Conservation (phyloP, 148 eudicot genomes). For the Selenicereus undatus region DNA sequence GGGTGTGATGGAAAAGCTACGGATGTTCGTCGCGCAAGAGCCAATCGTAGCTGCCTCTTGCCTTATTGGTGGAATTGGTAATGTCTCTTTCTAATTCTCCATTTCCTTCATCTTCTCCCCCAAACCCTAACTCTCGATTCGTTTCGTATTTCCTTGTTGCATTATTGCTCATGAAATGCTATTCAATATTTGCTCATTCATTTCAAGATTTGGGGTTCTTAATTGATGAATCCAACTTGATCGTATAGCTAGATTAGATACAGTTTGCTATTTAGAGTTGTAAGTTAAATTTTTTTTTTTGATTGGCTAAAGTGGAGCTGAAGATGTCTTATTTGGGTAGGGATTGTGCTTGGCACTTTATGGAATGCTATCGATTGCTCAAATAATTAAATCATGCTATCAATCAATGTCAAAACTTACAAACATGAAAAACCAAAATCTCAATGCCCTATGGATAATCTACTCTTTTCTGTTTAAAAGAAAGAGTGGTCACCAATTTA, state of each 20-base stretch:
- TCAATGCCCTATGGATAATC: background rate
- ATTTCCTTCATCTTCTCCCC: background rate
- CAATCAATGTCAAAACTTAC: background rate
- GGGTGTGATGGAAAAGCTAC: constrained; percentile 61
- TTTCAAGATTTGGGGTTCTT: background rate
- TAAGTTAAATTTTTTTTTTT: too few species aligned
- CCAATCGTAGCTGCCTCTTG: constrained; percentile 92
- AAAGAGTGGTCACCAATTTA: background rate
- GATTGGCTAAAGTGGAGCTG: background rate
- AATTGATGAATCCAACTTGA: background rate
- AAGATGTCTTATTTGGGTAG: background rate
- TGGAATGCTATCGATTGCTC: background rate
- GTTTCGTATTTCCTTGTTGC: background rate
- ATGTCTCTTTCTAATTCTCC: background rate
- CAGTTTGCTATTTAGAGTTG: background rate
- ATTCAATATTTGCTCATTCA: background rate
- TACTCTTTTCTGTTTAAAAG: background rate
- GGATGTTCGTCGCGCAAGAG: constrained; percentile 76
- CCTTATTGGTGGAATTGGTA: constrained; percentile 85
- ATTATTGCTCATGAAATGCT: too few species aligned
- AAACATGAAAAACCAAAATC: background rate
- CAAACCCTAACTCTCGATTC: constrained; percentile 24
- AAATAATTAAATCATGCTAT: background rate
- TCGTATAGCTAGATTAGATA: constrained; percentile 5
- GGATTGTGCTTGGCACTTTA: background rate